These are phyloP conservation scores for Paraglomus brasilianum DNA, from an alignment of 192 early-diverging fungal genomes.

Conservation along the genomic window DNA sequence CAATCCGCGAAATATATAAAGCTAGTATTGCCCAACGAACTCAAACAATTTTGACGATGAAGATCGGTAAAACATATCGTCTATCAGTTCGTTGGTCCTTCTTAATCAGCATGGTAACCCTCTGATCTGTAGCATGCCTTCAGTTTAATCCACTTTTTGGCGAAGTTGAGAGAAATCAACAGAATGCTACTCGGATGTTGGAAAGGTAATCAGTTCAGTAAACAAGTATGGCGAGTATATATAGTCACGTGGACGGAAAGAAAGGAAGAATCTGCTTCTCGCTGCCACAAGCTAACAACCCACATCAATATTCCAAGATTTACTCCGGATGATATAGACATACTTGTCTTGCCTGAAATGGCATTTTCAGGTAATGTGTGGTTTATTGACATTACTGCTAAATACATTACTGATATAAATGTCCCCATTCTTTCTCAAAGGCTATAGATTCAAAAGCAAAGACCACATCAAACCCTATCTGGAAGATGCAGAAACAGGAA, in stretches of 20 bases:
- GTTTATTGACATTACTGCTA: background rate
- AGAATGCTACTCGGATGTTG: background rate
- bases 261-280: background rate
- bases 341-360: constrained; percentile 78
- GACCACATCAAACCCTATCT: constrained; percentile 60
- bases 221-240: no score
- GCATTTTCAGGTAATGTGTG: constrained; percentile 63
- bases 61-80: no score
- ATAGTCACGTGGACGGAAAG: background rate
- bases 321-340: constrained; percentile 55
- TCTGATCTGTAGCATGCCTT: background rate
- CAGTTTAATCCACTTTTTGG: constrained; percentile 21
- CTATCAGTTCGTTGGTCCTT: no score
- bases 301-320: constrained; percentile 34
- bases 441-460: constrained; percentile 61
- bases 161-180: constrained; percentile 22
- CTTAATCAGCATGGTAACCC: no score
- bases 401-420: background rate
- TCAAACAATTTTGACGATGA: no score
- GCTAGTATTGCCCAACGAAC: no score
- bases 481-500: constrained; percentile 55
- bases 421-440: constrained; percentile 34
- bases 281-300: background rate
- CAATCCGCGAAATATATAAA: no score
- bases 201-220: no score